Percentiles rank a stretch among this genome's conserved stretches.
phyloP scores from a whole-genome alignment of 78 protist genomes.

The Emiliania huxleyi region DNA sequence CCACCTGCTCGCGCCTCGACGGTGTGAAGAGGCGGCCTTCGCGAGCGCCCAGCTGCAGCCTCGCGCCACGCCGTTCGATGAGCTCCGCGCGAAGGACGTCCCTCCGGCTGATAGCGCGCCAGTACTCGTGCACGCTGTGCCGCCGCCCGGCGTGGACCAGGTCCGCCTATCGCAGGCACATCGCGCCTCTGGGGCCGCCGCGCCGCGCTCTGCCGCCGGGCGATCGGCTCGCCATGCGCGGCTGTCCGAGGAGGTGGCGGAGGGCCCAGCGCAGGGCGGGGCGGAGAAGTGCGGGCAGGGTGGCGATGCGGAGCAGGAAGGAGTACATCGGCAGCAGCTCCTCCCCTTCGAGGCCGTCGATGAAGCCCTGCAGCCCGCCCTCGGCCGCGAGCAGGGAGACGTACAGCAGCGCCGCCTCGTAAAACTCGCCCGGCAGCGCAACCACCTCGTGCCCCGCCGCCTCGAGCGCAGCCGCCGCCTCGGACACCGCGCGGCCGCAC shows the following conservation, averaged over 20 bases:
- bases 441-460: neutral
- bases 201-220: too few species aligned
- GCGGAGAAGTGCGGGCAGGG: neutral
- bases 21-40: too few species aligned
- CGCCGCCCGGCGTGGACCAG: neutral
- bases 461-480: neutral
- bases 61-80: neutral
- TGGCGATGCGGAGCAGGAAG: neutral
- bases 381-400: neutral
- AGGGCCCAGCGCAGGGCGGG: neutral
- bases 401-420: neutral
- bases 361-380: neutral
- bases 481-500: neutral
- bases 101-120: neutral
- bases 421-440: neutral
- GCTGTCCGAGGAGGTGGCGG: too few species aligned
- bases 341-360: constrained; percentile 38
- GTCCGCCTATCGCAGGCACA: neutral
- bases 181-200: too few species aligned
- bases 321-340: constrained; percentile 14
- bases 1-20: too few species aligned
- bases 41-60: too few species aligned
- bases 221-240: too few species aligned
- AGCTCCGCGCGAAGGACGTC: neutral
- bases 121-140: neutral